These are phyloP conservation scores for Penicillium hordei DNA, from an alignment of 2,329 filamentous ascomycete species.

Conservation along the genomic window DNA sequence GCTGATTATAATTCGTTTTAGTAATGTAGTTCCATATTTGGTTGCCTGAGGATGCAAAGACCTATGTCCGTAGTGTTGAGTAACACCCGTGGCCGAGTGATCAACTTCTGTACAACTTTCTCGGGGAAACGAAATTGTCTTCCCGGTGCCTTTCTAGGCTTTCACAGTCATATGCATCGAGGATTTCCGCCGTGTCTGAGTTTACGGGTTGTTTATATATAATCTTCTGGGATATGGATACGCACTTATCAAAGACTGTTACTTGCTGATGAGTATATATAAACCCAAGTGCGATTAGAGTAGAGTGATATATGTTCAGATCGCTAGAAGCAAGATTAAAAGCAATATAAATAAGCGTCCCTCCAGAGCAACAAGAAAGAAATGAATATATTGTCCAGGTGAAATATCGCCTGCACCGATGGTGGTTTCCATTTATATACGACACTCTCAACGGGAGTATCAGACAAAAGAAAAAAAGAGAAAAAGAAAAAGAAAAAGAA, in stretches of 20 bases:
- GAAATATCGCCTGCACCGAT: not conserved
- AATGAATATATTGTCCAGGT: not conserved
- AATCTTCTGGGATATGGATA: not conserved
- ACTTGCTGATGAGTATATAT: no score
- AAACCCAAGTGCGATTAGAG: not conserved
- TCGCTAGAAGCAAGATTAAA: not conserved
- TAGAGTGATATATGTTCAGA: not conserved
- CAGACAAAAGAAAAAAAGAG: not conserved
- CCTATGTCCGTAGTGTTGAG: not conserved
- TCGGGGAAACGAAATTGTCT: not conserved
- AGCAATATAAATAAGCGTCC: not conserved
- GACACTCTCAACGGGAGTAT: not conserved
- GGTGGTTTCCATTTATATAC: constrained; percentile 1
- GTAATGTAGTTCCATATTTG: not conserved
- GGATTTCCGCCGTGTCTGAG: no score
- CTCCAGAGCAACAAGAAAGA: not conserved
- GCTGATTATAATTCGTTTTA: not conserved
- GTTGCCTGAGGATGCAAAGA: not conserved
- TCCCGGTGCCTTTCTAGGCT: not conserved
- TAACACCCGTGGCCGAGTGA: not conserved
- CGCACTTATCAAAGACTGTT: not conserved
- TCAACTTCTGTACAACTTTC: not conserved
- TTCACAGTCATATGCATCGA: not conserved
- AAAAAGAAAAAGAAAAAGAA: not conserved
- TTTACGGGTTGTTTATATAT: not conserved